Evolutionary conservation across 2,329 filamentous ascomycete genomes (phyloP).

Genomic region (Trichoderma guizhouense): DNA sequence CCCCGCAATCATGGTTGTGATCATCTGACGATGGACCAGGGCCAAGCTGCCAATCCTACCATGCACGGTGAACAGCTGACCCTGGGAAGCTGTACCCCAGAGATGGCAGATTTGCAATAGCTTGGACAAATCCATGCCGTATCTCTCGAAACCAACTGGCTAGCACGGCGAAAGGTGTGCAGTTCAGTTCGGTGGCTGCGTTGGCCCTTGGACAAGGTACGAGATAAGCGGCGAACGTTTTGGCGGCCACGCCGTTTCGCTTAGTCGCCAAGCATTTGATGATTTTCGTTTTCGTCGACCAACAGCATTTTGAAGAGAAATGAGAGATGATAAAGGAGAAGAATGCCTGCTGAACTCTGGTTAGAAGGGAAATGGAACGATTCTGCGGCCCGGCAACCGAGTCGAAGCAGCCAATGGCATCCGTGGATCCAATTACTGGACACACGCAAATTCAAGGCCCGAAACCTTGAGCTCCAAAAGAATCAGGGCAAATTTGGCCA

Average conservation of each 20-base stretch:
- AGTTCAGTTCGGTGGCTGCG: background rate
- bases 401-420: background rate
- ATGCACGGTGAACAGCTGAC: conserved; percentile 15
- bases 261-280: background rate
- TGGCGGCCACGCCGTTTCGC: background rate
- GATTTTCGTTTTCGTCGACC: background rate
- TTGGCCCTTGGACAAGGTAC: background rate
- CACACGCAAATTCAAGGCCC: background rate
- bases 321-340: background rate
- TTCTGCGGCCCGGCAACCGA: background rate
- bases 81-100: conserved; percentile 6
- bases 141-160: background rate
- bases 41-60: conserved; percentile 10
- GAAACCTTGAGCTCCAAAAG: background rate
- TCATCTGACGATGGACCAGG: conserved; percentile 15
- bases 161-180: conserved; percentile 1
- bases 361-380: conserved; percentile 9
- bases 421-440: background rate
- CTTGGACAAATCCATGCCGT: conserved; percentile 3
- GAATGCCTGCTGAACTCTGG: background rate
- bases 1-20: conserved; percentile 12
- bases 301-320: background rate
- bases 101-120: background rate
- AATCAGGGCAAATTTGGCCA: background rate
- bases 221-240: background rate